Percentiles rank a stretch among this genome's conserved stretches.
phyloP scores from a whole-genome alignment of 139 green algal species.

The Picochlorum sp. region DNA sequence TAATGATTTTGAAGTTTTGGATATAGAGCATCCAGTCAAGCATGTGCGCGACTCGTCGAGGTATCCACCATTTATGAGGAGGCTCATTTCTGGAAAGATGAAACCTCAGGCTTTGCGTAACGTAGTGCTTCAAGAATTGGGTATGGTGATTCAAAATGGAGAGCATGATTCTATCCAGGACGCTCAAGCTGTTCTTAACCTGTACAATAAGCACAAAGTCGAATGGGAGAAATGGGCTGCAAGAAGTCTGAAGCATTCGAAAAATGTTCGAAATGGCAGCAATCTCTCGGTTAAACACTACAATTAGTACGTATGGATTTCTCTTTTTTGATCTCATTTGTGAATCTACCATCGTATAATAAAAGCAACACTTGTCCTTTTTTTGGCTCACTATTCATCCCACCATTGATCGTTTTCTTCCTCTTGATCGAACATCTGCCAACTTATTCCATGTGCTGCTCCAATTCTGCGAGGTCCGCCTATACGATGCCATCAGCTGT shows the following conservation, averaged over 20 bases:
- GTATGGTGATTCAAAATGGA: constrained; percentile 52
- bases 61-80: constrained; percentile 63
- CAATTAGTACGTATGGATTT: too few species aligned
- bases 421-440: constrained; percentile 61
- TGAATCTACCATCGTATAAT: too few species aligned
- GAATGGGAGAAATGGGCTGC: constrained; percentile 7
- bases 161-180: constrained; percentile 56
- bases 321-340: too few species aligned
- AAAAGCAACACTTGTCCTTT: too few species aligned
- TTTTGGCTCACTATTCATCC: constrained; percentile 31
- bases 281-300: not conserved
- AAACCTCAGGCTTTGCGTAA: constrained; percentile 34
- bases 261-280: not conserved
- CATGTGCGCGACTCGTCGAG: constrained; percentile 54
- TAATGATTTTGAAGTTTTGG: constrained; percentile 71
- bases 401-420: constrained; percentile 72
- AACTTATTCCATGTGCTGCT: constrained; percentile 67
- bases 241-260: not conserved
- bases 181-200: constrained; percentile 35
- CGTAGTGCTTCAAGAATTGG: constrained; percentile 52
- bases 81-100: constrained; percentile 10
- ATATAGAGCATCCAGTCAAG: constrained; percentile 63
- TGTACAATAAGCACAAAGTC: constrained; percentile 48
- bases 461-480: constrained; percentile 50
- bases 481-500: constrained; percentile 56